A percentile compares a stretch with the other conserved stretches of the same genome.
These are phyloP conservation scores for Talaromyces sp. DNA, from an alignment of 2,329 filamentous ascomycete species.

Conservation along the genomic window DNA sequence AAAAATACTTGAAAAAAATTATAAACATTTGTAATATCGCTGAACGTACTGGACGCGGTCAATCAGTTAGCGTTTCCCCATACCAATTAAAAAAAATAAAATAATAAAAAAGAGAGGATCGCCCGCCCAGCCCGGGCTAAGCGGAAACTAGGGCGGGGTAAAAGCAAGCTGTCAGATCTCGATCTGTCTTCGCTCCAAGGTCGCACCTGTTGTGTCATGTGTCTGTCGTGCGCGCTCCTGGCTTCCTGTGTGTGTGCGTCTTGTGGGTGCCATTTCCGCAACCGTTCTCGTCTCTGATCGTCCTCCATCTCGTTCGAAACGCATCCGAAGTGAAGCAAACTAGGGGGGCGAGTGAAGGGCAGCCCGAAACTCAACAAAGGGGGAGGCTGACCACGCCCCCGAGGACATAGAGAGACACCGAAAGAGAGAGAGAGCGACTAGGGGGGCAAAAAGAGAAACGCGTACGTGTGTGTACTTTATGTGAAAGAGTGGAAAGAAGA, in stretches of 20 bases:
- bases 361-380: not conserved
- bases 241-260: not conserved
- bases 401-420: too few species aligned
- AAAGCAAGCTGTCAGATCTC: slow-evolving; percentile 14
- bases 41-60: not conserved
- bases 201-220: slow-evolving; percentile 5
- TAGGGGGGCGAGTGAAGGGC: not conserved
- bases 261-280: slow-evolving; percentile 3
- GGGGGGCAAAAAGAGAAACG: not conserved
- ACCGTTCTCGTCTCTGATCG: not conserved
- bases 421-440: not conserved
- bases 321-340: not conserved
- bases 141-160: slow-evolving; percentile 13
- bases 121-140: slow-evolving; percentile 9
- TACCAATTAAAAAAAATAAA: not conserved
- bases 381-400: not conserved
- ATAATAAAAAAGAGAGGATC: not conserved
- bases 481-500: too few species aligned
- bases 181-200: slow-evolving; percentile 1
- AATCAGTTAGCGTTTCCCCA: slow-evolving; percentile 6
- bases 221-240: slow-evolving; percentile 6
- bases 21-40: not conserved
- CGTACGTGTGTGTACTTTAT: too few species aligned
- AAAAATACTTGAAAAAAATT: too few species aligned
- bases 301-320: not conserved